Conservation (phyloP, 768 basidiomycete genomes). For the Suillus subaureus region DNA sequence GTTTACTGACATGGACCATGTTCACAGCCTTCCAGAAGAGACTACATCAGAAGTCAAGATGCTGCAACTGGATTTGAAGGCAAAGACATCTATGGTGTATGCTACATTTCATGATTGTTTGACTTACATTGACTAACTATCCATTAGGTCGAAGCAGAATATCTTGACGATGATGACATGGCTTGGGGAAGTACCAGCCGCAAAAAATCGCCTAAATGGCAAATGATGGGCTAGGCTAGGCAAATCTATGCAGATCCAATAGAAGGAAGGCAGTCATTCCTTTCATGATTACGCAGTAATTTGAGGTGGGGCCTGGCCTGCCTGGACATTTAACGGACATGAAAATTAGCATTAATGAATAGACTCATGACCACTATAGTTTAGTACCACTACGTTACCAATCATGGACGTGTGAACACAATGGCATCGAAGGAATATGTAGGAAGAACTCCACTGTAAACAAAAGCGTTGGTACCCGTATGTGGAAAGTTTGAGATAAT, state of each 20-base stretch:
- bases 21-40: slow-evolving; percentile 18
- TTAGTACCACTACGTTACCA: background rate
- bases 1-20: background rate
- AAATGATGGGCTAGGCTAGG: background rate
- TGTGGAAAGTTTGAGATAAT: background rate
- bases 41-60: slow-evolving; percentile 14
- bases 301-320: background rate
- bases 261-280: background rate
- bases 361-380: background rate
- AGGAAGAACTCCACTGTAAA: background rate
- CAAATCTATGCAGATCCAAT: background rate
- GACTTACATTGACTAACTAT: slow-evolving; percentile 1
- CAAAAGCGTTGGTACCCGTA: background rate
- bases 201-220: slow-evolving; percentile 8
- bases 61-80: slow-evolving; percentile 23
- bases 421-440: background rate
- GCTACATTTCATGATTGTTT: slow-evolving; percentile 2
- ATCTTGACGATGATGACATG: slow-evolving; percentile 30
- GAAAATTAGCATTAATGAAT: background rate
- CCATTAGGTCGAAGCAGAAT: slow-evolving; percentile 24
- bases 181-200: slow-evolving; percentile 23
- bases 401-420: background rate
- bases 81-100: slow-evolving; percentile 22
- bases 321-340: background rate
- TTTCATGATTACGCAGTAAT: background rate